These are phyloP conservation scores for Hypomontagnella monticulosa DNA, from an alignment of 495 filamentous ascomycete species.

Conservation along the genomic window DNA sequence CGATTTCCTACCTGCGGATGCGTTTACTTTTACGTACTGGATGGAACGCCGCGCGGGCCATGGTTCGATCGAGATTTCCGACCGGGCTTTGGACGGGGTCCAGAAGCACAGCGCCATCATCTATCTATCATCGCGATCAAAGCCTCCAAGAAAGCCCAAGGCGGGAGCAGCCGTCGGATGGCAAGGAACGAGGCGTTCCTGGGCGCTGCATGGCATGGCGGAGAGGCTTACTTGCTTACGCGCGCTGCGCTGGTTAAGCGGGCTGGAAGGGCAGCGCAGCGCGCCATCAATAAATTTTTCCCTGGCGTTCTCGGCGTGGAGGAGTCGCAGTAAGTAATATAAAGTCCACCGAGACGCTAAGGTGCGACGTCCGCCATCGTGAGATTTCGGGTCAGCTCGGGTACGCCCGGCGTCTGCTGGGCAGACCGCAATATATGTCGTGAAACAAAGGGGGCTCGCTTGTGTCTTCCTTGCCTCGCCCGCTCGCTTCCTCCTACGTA, in stretches of 20 bases:
- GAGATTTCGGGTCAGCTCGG: slow-evolving; percentile 6
- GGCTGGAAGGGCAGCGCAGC: not conserved
- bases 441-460: slow-evolving; percentile 22
- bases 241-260: not conserved
- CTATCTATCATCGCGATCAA: not conserved
- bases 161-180: slow-evolving; percentile 24
- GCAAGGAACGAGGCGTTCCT: slow-evolving; percentile 2
- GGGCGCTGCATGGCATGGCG: not conserved
- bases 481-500: too few relatives aligned
- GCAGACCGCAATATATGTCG: slow-evolving; percentile 18
- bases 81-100: not conserved
- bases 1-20: not conserved
- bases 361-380: not conserved
- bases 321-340: slow-evolving; percentile 1
- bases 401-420: not conserved
- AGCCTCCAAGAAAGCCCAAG: slow-evolving; percentile 8
- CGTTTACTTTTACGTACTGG: slow-evolving; percentile 34
- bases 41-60: slow-evolving; percentile 25
- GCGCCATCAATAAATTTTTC: too few relatives aligned
- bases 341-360: not conserved
- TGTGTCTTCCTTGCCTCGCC: not conserved
- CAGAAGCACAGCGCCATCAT: slow-evolving; percentile 1
- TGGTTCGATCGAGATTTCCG: not conserved
- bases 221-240: slow-evolving; percentile 12
- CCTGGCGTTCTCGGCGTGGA: too few relatives aligned